Conservation (phyloP, 2,329 filamentous ascomycete genomes). For the Shiraia bambusicola region DNA sequence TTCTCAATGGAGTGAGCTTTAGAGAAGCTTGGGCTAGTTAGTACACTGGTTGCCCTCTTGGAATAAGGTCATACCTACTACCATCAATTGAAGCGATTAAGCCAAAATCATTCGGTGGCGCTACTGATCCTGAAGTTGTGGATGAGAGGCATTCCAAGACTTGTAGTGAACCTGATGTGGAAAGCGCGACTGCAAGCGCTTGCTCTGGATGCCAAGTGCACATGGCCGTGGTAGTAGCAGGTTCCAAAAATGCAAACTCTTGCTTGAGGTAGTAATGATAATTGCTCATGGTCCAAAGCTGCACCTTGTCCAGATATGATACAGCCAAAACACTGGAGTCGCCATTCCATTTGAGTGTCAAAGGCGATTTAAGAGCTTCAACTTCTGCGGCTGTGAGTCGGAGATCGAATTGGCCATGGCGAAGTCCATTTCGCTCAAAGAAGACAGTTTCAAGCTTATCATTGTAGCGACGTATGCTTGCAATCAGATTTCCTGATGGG, state of each 20-base stretch:
- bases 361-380: slow-evolving; percentile 56
- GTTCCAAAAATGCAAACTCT: slow-evolving; percentile 58
- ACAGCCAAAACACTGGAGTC: slow-evolving; percentile 91
- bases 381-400: slow-evolving; percentile 63
- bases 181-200: slow-evolving; percentile 65
- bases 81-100: slow-evolving; percentile 85
- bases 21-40: slow-evolving; percentile 52
- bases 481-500: slow-evolving; percentile 85
- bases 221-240: slow-evolving; percentile 12
- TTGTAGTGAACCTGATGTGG: slow-evolving; percentile 53
- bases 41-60: slow-evolving; percentile 14
- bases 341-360: slow-evolving; percentile 80
- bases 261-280: slow-evolving; percentile 99
- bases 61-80: slow-evolving; percentile 43
- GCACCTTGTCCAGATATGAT: slow-evolving; percentile 70
- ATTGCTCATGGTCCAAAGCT: slow-evolving; percentile 95
- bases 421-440: slow-evolving; percentile 94
- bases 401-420: slow-evolving; percentile 92
- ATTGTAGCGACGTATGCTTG: slow-evolving; percentile 73
- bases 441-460: slow-evolving; percentile 82
- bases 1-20: slow-evolving; percentile 81
- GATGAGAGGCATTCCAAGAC: slow-evolving; percentile 67
- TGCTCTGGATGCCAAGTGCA: slow-evolving; percentile 82
- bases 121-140: slow-evolving; percentile 67
- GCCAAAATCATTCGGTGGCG: slow-evolving; percentile 74